A percentile compares a stretch with the other conserved stretches of the same genome.
These are phyloP conservation scores for Crepidotus variabilis DNA, from an alignment of 768 basidiomycete species.

Conservation along the genomic window DNA sequence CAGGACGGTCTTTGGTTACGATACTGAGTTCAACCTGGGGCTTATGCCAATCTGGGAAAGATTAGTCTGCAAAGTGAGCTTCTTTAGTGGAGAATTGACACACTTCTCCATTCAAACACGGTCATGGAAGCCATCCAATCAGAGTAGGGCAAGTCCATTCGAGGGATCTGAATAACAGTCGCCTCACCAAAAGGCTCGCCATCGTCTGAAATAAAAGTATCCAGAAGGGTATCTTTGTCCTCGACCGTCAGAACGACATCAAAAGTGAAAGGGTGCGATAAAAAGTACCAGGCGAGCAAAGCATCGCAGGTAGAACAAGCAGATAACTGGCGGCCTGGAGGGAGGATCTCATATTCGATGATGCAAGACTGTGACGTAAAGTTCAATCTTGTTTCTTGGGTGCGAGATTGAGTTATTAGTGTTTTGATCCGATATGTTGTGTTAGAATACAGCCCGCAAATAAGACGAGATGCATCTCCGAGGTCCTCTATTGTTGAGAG, in stretches of 20 bases:
- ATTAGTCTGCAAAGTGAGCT: conserved; percentile 7
- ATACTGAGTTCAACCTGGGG: conserved; percentile 69
- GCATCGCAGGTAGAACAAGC: background rate
- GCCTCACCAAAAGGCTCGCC: background rate
- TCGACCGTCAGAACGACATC: background rate
- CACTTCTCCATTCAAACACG: conserved; percentile 57
- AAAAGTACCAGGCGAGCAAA: background rate
- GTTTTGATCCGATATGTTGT: background rate
- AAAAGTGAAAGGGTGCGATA: background rate
- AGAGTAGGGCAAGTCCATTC: conserved; percentile 17
- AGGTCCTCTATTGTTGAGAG: background rate
- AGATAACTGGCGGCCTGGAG: background rate
- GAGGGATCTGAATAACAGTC: conserved; percentile 11
- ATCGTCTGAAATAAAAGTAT: background rate
- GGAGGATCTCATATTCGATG: background rate
- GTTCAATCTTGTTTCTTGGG: background rate
- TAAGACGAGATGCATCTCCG: background rate
- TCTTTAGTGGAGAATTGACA: conserved; percentile 4
- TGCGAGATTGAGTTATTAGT: background rate
- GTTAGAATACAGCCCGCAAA: background rate
- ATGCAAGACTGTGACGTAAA: background rate
- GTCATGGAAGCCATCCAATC: conserved; percentile 30
- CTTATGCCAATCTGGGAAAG: conserved; percentile 64
- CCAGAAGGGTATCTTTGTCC: background rate
- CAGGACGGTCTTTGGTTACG: conserved; percentile 74